Evolutionary conservation across 345 rosid genomes (phyloP).

Genomic region (Cardamine occulta): DNA sequence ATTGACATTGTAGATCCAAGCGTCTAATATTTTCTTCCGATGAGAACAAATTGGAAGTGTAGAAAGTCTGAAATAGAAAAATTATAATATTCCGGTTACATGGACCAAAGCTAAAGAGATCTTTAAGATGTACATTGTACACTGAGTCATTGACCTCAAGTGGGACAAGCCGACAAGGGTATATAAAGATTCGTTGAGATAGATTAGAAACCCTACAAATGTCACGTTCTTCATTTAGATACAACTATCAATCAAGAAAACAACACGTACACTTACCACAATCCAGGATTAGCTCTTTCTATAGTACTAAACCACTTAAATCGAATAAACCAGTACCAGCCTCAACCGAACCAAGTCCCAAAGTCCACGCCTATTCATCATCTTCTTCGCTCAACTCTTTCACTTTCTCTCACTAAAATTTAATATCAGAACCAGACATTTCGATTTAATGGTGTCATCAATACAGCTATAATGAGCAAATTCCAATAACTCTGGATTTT

Average conservation of each 20-base stretch:
- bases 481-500: background rate
- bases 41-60: background rate
- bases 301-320: background rate
- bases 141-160: background rate
- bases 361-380: slow-evolving; percentile 19
- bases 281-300: background rate
- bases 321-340: background rate
- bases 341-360: slow-evolving; percentile 4
- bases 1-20: background rate
- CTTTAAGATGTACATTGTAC: background rate
- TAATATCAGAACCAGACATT: slow-evolving; percentile 3
- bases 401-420: background rate
- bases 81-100: background rate
- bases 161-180: background rate
- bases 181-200: background rate
- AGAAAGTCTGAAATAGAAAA: background rate
- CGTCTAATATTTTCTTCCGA: background rate
- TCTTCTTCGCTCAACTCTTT: background rate
- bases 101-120: background rate
- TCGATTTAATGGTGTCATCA: background rate
- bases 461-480: background rate
- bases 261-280: background rate
- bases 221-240: background rate
- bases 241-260: background rate
- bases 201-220: background rate